Conservation (phyloP, 2,329 filamentous ascomycete species). For the Cladosporium halotolerans region DNA sequence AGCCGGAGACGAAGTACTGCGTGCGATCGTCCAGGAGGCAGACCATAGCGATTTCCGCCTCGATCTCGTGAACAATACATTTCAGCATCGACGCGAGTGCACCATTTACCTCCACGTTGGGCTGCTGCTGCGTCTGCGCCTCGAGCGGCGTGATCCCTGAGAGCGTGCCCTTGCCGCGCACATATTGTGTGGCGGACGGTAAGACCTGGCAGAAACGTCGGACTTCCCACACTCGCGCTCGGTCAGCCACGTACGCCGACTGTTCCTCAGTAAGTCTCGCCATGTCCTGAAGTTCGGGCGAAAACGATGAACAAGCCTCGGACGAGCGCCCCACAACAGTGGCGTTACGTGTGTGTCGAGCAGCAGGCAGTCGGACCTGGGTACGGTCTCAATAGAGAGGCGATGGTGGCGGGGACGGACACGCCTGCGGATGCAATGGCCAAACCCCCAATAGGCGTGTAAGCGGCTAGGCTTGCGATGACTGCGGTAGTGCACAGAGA, state of each 20-base stretch:
- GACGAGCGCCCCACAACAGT: too few species aligned
- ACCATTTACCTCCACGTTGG: neutral
- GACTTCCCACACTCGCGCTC: conserved; percentile 6
- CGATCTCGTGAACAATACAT: conserved; percentile 9
- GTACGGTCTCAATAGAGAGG: too few species aligned
- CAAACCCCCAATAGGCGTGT: neutral
- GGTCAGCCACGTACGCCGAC: conserved; percentile 6
- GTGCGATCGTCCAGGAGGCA: conserved; percentile 11
- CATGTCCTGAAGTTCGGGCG: too few species aligned
- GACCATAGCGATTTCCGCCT: conserved; percentile 10
- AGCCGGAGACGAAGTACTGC: conserved; percentile 11
- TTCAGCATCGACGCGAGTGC: conserved; percentile 7
- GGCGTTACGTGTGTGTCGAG: too few species aligned
- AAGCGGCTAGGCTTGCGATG: too few species aligned
- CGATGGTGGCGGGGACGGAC: too few species aligned
- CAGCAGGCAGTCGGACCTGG: too few species aligned
- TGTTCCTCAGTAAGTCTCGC: neutral
- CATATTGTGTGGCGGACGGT: too few species aligned
- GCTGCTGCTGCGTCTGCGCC: neutral
- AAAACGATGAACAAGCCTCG: too few species aligned
- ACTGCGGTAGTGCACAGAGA: too few species aligned
- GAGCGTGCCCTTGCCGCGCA: neutral
- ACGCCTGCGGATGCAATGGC: too few species aligned
- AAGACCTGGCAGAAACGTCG: conserved; percentile 7
- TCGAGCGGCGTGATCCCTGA: neutral